Evolutionary conservation across 2,329 filamentous ascomycete genomes (phyloP).

Genomic region (Eurotiales sp.): DNA sequence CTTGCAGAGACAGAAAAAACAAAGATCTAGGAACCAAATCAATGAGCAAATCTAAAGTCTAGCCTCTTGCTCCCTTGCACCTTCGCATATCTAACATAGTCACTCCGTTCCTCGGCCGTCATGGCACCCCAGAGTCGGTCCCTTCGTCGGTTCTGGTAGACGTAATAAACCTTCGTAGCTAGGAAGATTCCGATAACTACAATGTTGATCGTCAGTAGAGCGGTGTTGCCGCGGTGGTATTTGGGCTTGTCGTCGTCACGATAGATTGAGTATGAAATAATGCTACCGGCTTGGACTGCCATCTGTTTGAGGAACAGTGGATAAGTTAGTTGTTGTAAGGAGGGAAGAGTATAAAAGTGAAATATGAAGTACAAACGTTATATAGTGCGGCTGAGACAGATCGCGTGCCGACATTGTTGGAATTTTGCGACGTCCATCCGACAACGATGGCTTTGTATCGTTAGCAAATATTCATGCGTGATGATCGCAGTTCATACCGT

Average conservation of each 20-base stretch:
- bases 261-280: conserved; percentile 40
- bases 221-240: conserved; percentile 56
- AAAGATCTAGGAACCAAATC: no score
- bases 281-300: conserved; percentile 9
- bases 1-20: no score
- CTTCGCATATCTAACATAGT: conserved; percentile 10
- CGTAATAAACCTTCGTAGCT: conserved; percentile 37
- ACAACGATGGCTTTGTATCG: conserved; percentile 1
- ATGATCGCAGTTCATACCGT: conserved; percentile 42
- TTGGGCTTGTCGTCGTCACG: conserved; percentile 53
- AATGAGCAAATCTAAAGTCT: conserved; percentile 16
- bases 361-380: conserved; percentile 35
- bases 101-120: conserved; percentile 6
- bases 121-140: conserved; percentile 8
- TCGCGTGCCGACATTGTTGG: conserved; percentile 39
- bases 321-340: neutral
- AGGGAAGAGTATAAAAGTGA: neutral
- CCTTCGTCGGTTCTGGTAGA: conserved; percentile 7
- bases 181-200: conserved; percentile 51
- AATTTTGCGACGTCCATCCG: conserved; percentile 38
- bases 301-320: neutral
- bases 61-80: conserved; percentile 12
- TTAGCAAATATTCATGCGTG: neutral
- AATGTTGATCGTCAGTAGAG: conserved; percentile 51
- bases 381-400: conserved; percentile 44